Evolutionary conservation across 1,284 basidiomycete species (phyloP).

Genomic region (Marasmius sp.): DNA sequence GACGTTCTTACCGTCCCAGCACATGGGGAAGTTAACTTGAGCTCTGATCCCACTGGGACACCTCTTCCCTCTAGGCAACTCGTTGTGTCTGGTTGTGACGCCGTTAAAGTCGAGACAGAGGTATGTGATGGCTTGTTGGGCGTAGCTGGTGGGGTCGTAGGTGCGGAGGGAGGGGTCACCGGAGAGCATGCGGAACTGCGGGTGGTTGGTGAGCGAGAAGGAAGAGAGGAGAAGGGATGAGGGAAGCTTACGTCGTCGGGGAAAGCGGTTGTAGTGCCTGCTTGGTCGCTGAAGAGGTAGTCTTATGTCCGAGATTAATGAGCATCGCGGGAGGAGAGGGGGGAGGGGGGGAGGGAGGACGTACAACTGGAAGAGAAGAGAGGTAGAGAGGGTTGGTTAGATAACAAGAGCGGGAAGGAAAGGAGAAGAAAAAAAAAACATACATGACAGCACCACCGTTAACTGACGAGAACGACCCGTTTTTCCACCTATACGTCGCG

Average conservation of each 20-base stretch:
- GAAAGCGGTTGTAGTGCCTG: slow-evolving; percentile 24
- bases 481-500: slow-evolving; percentile 29
- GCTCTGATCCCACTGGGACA: slow-evolving; percentile 41
- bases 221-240: not conserved
- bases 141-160: slow-evolving; percentile 33
- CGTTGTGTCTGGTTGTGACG: slow-evolving; percentile 19
- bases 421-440: slow-evolving; percentile 5
- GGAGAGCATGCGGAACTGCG: slow-evolving; percentile 37
- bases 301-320: slow-evolving; percentile 13
- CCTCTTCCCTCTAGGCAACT: slow-evolving; percentile 21
- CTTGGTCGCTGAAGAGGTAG: slow-evolving; percentile 24
- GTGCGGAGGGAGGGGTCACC: slow-evolving; percentile 35
- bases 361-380: slow-evolving; percentile 26
- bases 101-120: slow-evolving; percentile 40
- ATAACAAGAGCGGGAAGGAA: not conserved
- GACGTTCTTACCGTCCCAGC: slow-evolving; percentile 43
- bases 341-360: not conserved
- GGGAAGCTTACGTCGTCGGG: slow-evolving; percentile 24
- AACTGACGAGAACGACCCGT: slow-evolving; percentile 38
- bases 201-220: not conserved
- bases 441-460: slow-evolving; percentile 39
- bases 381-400: not conserved
- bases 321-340: not conserved
- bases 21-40: slow-evolving; percentile 43
- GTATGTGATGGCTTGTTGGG: slow-evolving; percentile 40